phyloP scores from a whole-genome alignment of 208 protist genomes.

The Phytomonas sp. region DNA sequence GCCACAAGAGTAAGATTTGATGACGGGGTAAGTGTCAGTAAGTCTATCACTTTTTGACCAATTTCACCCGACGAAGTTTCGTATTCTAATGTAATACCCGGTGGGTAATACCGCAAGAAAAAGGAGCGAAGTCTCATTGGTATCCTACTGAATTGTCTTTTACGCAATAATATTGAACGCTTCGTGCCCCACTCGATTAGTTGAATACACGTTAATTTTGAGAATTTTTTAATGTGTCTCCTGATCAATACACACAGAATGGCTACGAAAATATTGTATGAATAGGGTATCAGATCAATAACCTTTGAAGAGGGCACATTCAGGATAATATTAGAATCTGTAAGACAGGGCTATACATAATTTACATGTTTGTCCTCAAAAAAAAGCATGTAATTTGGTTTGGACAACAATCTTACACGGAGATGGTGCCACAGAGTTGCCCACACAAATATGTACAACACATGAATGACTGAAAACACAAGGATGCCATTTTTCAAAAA shows the following conservation, averaged over 20 bases:
- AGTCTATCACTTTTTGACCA: constrained; percentile 86
- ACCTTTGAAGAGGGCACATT: neutral
- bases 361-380: neutral
- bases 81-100: constrained; percentile 91
- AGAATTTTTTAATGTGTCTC: neutral
- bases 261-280: neutral
- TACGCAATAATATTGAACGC: neutral
- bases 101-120: constrained; percentile 93
- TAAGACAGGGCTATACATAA: neutral
- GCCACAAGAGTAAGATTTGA: constrained; percentile 82
- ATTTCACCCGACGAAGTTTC: constrained; percentile 75
- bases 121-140: constrained; percentile 90
- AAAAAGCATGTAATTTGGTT: neutral
- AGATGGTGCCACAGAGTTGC: neutral
- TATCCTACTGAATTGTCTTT: neutral
- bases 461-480: neutral
- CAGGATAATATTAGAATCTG: neutral
- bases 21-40: constrained; percentile 75
- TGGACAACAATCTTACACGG: neutral
- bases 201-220: neutral
- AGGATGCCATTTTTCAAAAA: neutral
- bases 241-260: neutral
- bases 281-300: neutral
- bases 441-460: neutral
- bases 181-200: neutral